Evolutionary conservation across 345 rosid genomes (phyloP), one percentile per base, ranked within the genome.

Genomic region (Arabidopsis arenosa): DNA sequence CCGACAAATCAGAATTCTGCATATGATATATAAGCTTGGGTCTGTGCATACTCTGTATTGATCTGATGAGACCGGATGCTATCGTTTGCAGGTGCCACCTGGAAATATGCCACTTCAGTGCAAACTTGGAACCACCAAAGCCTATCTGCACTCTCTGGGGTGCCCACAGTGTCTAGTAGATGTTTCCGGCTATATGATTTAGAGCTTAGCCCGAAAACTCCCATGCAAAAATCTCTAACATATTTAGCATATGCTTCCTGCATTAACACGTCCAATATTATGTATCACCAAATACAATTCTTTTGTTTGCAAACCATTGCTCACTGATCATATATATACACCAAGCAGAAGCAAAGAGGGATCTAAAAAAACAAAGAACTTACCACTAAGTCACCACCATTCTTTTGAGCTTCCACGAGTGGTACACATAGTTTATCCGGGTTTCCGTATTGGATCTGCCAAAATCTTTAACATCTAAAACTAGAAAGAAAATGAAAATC

Each of bases 41-140:
- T 48, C 28, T 33, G 17, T 59, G 26, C 35, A 3, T 48, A 83
- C 98, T 88, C 81, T 75, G 96, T 81, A 79, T 94, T 89, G 70
- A 94, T 80, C 86, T 77, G 88, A 59, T 95, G 83, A 35, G 97
- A 94, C 66, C 97, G 97, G 72, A 94, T 70, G 74, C 95, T 94
- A 76, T 92, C 95, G 63, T 87, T 87, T 51, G 89, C 74, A 40
- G 98, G 98, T 15, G 98, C 97, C 81, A 92, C 97, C 82, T 94
- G 98, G 82, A 92, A 94, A 79, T 87, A 94, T 3, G 97, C 97
- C 76, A 94, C 92, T 86, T 94, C 96, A 57, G 96, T 92, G 75
- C 98, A 94, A 77, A 88, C 96, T 84, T 92, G 98, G 75, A 92
- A 92, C 98, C 98, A 94, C 97, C 98, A 94, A 73, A 90, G 77